A percentile compares a stretch with the other conserved stretches of the same genome.
Evolutionary conservation across 208 protist genomes (phyloP).

Genomic region (Acanthamoeba culbertsoni): DNA sequence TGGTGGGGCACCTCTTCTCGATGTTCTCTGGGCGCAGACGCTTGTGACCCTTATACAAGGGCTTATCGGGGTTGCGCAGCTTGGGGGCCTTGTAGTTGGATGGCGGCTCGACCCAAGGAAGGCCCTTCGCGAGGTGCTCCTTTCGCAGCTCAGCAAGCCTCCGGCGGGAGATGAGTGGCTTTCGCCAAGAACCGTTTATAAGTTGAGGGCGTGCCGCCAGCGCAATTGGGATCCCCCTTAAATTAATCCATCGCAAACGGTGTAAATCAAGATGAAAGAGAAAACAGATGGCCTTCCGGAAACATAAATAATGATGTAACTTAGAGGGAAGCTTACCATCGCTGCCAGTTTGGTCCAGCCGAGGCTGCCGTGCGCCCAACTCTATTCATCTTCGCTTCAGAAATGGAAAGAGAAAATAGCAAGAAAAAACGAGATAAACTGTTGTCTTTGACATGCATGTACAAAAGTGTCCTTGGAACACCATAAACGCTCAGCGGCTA

Average conservation of each 20-base stretch:
- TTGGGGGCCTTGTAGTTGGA: neutral
- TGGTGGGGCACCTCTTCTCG: neutral
- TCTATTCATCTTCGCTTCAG: neutral
- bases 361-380: neutral
- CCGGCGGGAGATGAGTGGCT: slow-evolving; percentile 34
- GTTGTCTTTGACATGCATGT: neutral
- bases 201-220: slow-evolving; percentile 7
- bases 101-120: slow-evolving; percentile 1
- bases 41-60: slow-evolving; percentile 21
- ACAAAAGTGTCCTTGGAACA: neutral
- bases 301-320: neutral
- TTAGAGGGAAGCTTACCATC: neutral
- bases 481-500: neutral
- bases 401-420: neutral
- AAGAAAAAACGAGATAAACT: neutral
- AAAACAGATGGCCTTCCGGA: neutral
- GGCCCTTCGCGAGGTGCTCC: neutral
- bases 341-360: neutral
- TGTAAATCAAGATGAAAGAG: neutral
- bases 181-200: slow-evolving; percentile 23
- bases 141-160: slow-evolving; percentile 23
- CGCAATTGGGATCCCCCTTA: neutral
- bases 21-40: slow-evolving; percentile 30
- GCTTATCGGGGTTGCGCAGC: slow-evolving; percentile 19
- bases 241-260: neutral